Percentiles rank a stretch among this genome's conserved stretches.
Evolutionary conservation across 164 flowering plant species (phyloP).

Genomic region (Protea cynaroides): DNA sequence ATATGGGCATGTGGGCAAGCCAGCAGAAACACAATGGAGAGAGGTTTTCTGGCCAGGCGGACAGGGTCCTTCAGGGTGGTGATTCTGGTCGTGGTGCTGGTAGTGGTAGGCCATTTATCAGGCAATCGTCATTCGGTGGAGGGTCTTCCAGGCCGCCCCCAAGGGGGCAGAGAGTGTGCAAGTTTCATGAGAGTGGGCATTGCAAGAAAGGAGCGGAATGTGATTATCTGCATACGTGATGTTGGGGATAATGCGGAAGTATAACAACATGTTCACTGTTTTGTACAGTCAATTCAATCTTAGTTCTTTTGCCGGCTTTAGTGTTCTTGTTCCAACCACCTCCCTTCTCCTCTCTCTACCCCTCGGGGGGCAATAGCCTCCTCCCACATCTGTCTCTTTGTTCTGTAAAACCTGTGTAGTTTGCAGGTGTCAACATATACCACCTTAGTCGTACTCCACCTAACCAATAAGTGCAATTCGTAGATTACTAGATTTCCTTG

Average conservation of each 20-base stretch:
- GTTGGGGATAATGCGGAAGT: no score
- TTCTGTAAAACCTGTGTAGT: constrained; percentile 16
- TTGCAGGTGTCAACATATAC: background rate
- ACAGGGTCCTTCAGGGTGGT: constrained; percentile 35
- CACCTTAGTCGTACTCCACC: no score
- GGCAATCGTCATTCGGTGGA: constrained; percentile 38
- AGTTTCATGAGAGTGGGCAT: constrained; percentile 48
- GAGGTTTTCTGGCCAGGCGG: constrained; percentile 36
- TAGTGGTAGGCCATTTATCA: constrained; percentile 39
- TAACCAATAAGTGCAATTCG: no score
- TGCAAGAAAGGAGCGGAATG: constrained; percentile 78
- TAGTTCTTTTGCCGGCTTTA: constrained; percentile 2
- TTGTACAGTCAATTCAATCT: constrained; percentile 16
- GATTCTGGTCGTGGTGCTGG: constrained; percentile 41
- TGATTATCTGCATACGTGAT: constrained; percentile 46
- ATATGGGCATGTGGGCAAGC: constrained; percentile 34
- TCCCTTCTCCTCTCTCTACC: no score
- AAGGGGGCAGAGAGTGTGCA: constrained; percentile 47
- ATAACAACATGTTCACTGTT: constrained; percentile 2
- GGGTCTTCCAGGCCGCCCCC: constrained; percentile 29
- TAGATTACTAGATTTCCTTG: no score
- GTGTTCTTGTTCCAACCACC: background rate
- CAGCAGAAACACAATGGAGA: constrained; percentile 37
- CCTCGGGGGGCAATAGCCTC: no score
- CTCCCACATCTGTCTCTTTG: no score